phyloP scores from a whole-genome alignment of 116 monocot genomes.

The Iris pallida region DNA sequence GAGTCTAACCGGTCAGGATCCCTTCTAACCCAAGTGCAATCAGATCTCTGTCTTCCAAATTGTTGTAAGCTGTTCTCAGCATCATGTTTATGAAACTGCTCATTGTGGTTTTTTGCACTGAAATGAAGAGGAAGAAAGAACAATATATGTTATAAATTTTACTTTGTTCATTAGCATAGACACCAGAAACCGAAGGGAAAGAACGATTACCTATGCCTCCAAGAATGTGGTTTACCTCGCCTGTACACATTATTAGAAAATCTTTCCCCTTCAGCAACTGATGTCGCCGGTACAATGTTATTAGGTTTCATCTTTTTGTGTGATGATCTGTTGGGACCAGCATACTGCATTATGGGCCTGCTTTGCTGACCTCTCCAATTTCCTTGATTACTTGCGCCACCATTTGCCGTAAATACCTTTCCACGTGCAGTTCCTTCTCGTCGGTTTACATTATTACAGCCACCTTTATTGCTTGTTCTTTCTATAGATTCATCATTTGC shows the following conservation, averaged over 20 bases:
- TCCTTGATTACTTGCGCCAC: not conserved
- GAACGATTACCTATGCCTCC: not conserved
- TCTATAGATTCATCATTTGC: not conserved
- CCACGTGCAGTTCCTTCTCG: not conserved
- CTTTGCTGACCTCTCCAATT: not conserved
- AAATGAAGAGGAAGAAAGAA: not conserved
- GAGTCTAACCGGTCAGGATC: not conserved
- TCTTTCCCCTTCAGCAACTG: not conserved
- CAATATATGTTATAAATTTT: too few relatives aligned
- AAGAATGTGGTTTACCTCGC: not conserved
- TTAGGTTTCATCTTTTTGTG: not conserved
- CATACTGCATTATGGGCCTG: not conserved
- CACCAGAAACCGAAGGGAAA: not conserved
- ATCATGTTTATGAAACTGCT: not conserved
- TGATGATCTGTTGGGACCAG: not conserved
- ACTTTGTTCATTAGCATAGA: not conserved
- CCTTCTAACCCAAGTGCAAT: constrained; percentile 1
- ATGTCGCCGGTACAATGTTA: not conserved
- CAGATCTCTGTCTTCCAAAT: not conserved
- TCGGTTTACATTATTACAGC: too few relatives aligned
- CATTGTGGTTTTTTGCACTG: not conserved
- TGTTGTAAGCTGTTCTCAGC: not conserved
- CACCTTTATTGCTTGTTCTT: too few relatives aligned
- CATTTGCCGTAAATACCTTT: not conserved
- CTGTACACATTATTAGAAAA: not conserved